Base-by-base conservation (phyloP, 2,329 filamentous ascomycete genomes). In the Penicillium rolfsii region DNA sequence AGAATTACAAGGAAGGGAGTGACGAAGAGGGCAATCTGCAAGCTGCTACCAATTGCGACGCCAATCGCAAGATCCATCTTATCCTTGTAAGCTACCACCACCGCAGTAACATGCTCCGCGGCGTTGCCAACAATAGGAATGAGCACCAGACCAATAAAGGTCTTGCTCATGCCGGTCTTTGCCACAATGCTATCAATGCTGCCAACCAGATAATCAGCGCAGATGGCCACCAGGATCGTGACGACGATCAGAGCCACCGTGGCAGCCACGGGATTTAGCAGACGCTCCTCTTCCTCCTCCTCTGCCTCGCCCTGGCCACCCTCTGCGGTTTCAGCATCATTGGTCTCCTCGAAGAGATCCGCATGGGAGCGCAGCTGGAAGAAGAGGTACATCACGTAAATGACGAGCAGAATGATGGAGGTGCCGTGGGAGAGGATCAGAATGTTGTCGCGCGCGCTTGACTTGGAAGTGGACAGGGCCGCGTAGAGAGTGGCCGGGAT, bases 41-140 rank as follows among this genome's bases (percentile, higher is more conserved):
- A 88, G 74, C 89, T 91, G 61, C 89, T 91, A 49, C 91, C 91
- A 70, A 94, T 90, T 30, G 91, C 91, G 54, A 94, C 90, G 45
- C 89, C 89, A 81, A 94, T 91, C 33, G 91, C 87, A 41, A 81
- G 74, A 64, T 84, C 82, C 82, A 84, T 84, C 73, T 84, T 93
- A 78, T 93, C 85, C 75, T 91, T 89, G 64, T 88, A 82, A 0
- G 91, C 90, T 28, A 93, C 90, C 33, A 93, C 88, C 19, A 92
- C 88, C 19, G 91, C 91, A 1, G 91, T 93, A 41, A 93, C 90
- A 70, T 93, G 90, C 75, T 93, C 90, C 2, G 90, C 90, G 2
- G 90, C 90, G 69, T 93, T 93, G 46, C 90, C 90, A 35, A 93
- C 90, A 66, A 93, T 92, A 3, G 90, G 90, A 52, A 93, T 89